phyloP scores from a whole-genome alignment of 345 rosid species.

The Gossypium stocksii region DNA sequence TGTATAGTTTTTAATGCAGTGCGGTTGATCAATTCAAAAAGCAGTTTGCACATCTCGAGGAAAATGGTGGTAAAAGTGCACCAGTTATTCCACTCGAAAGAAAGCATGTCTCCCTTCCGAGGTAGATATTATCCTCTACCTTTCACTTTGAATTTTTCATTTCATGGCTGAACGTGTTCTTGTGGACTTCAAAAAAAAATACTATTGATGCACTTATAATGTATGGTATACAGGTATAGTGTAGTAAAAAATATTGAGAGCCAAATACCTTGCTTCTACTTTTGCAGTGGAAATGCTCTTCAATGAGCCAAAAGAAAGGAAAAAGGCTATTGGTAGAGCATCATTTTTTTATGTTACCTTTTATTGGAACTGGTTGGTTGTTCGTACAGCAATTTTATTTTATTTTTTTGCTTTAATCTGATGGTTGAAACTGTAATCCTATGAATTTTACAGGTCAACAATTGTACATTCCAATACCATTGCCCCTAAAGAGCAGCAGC shows the following conservation, averaged over 20 bases:
- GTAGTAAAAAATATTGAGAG: no score
- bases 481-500: slow-evolving; percentile 44
- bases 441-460: slow-evolving; percentile 62
- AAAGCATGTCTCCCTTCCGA: slow-evolving; percentile 87
- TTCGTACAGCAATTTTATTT: background rate
- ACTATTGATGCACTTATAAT: background rate
- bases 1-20: slow-evolving; percentile 38
- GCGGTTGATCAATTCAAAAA: slow-evolving; percentile 91
- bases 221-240: background rate
- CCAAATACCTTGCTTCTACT: background rate
- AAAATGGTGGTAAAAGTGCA: slow-evolving; percentile 68
- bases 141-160: background rate
- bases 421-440: background rate
- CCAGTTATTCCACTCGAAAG: slow-evolving; percentile 74
- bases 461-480: slow-evolving; percentile 56
- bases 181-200: background rate
- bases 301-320: background rate
- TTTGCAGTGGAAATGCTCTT: background rate
- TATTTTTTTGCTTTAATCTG: background rate
- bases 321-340: background rate
- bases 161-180: background rate
- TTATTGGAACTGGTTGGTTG: background rate
- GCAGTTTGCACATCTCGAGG: slow-evolving; percentile 92
- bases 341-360: background rate
- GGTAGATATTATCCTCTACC: slow-evolving; percentile 31